Conservation (phyloP, 1,284 basidiomycete species). For the Anthracocystis setariae region DNA sequence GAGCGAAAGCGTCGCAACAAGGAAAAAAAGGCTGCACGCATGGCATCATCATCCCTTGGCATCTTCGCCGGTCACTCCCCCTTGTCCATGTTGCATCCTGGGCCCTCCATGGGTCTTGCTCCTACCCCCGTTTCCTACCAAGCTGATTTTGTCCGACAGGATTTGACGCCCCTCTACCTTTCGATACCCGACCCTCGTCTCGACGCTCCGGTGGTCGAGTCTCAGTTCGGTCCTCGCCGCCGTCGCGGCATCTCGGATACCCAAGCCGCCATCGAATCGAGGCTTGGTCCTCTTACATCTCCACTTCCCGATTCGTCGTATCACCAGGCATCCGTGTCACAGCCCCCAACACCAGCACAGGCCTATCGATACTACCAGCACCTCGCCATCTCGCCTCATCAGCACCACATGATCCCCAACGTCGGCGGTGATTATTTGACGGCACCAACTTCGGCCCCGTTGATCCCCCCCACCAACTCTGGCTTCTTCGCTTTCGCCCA, state of each 20-base stretch:
- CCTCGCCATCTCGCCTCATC: conserved; percentile 15
- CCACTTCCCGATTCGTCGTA: conserved; percentile 11
- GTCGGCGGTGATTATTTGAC: conserved; percentile 13
- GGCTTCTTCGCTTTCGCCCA: conserved; percentile 11
- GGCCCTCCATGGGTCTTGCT: conserved; percentile 20
- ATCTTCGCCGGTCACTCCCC: conserved; percentile 47
- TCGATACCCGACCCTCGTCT: conserved; percentile 18
- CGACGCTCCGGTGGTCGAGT: conserved; percentile 17
- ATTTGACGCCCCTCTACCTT: conserved; percentile 21
- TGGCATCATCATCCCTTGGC: conserved; percentile 35
- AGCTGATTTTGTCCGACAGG: conserved; percentile 17
- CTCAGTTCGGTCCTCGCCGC: conserved; percentile 37
- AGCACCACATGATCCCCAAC: conserved; percentile 4
- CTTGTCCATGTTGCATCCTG: conserved; percentile 39
- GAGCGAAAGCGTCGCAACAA: conserved; percentile 60
- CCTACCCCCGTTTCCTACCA: conserved; percentile 25
- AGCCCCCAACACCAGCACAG: conserved; percentile 36
- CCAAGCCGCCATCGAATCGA: conserved; percentile 14
- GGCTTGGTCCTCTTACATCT: conserved; percentile 21
- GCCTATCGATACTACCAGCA: conserved; percentile 30
- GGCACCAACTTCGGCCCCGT: conserved; percentile 18
- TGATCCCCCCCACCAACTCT: conserved; percentile 14
- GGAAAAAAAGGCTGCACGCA: conserved; percentile 47
- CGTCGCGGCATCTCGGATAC: conserved; percentile 41
- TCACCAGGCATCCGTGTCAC: conserved; percentile 37